Conservation (phyloP, 495 filamentous ascomycete genomes). For the Aspergillus diversus region DNA sequence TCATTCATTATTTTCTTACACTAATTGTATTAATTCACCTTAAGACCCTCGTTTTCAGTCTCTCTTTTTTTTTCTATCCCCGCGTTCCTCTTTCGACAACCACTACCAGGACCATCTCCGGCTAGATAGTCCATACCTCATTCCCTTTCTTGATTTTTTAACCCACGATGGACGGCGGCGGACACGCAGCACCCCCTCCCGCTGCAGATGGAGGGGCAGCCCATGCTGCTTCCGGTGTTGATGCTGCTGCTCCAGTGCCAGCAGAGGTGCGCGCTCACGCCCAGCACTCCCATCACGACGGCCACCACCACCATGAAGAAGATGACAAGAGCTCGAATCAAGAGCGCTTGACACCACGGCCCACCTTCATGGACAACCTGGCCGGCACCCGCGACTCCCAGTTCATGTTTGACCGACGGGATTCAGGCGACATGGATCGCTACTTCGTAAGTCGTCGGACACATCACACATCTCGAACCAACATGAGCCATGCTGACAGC, state of each 20-base stretch:
- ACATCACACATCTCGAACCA: neutral
- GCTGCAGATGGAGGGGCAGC: conserved; percentile 19
- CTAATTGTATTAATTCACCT: conserved; percentile 12
- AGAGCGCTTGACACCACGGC: conserved; percentile 37
- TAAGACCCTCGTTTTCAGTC: conserved; percentile 11
- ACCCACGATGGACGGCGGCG: conserved; percentile 18
- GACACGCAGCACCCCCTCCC: conserved; percentile 17
- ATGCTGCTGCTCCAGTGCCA: conserved; percentile 34
- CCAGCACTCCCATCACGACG: conserved; percentile 20
- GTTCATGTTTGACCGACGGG: conserved; percentile 37
- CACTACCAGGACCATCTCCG: conserved; percentile 10
- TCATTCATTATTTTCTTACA: neutral
- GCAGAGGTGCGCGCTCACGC: conserved; percentile 27
- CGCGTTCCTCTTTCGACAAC: neutral
- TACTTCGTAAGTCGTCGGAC: conserved; percentile 45
- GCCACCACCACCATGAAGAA: conserved; percentile 23
- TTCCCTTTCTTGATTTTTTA: conserved; percentile 1
- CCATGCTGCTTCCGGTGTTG: conserved; percentile 20
- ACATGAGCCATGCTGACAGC: conserved; percentile 15
- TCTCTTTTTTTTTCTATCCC: neutral
- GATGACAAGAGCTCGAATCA: conserved; percentile 26
- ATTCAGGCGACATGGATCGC: conserved; percentile 45
- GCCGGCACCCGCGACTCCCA: conserved; percentile 41
- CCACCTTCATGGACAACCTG: conserved; percentile 44
- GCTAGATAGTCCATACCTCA: conserved; percentile 18